Evolutionary conservation across 306 rosid species (phyloP).

Genomic region (Vicia villosa): DNA sequence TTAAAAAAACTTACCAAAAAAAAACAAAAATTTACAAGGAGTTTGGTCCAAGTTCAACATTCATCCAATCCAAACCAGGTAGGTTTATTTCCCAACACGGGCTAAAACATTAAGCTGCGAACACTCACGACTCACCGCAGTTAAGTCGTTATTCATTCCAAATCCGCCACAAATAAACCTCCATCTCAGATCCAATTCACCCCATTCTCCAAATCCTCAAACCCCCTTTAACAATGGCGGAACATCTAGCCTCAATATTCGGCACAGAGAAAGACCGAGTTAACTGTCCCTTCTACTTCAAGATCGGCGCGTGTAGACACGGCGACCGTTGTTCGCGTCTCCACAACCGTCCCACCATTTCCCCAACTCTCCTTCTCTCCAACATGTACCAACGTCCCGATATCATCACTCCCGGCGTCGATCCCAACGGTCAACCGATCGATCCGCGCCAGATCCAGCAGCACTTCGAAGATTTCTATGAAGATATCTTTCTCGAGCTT

Average conservation of each 20-base stretch:
- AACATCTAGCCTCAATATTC: conserved; percentile 74
- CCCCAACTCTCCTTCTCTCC: conserved; percentile 56
- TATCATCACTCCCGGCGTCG: conserved; percentile 79
- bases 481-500: conserved; percentile 69
- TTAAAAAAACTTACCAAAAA: too few species aligned
- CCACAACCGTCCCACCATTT: conserved; percentile 67
- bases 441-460: conserved; percentile 70
- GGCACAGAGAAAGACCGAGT: conserved; percentile 86
- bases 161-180: too few species aligned
- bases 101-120: too few species aligned
- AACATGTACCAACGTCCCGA: conserved; percentile 88
- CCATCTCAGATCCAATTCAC: not conserved
- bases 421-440: conserved; percentile 59
- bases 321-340: conserved; percentile 82
- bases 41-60: too few species aligned
- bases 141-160: too few species aligned
- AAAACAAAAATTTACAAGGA: too few species aligned
- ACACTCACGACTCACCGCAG: not conserved
- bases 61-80: too few species aligned
- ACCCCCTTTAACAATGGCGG: conserved; percentile 55
- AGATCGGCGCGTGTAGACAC: conserved; percentile 84
- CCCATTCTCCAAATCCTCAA: not conserved
- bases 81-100: too few species aligned
- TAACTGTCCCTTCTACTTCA: conserved; percentile 84
- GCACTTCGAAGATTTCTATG: conserved; percentile 86